Evolutionary conservation across 257 asterid species (phyloP).

Genomic region (Misopates orontium): DNA sequence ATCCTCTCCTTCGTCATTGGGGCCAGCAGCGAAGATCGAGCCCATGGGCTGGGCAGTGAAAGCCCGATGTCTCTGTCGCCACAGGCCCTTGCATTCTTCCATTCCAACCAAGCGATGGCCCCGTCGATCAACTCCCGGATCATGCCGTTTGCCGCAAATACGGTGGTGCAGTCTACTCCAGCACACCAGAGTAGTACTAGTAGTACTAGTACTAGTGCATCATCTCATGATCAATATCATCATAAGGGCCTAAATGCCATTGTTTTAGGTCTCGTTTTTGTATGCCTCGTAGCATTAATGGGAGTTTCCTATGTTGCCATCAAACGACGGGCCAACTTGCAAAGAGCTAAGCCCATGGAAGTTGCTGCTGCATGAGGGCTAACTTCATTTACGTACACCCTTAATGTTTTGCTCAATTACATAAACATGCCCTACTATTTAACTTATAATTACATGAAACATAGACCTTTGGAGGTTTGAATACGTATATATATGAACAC

Average conservation of each 20-base stretch:
- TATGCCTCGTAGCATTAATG: constrained; percentile 34
- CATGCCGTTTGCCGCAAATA: constrained; percentile 45
- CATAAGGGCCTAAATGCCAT: constrained; percentile 33
- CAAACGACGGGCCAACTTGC: constrained; percentile 34
- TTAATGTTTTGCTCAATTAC: no score
- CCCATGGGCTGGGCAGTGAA: constrained; percentile 38
- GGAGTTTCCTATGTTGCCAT: constrained; percentile 38
- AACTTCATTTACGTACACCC: no score
- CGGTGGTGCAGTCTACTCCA: constrained; percentile 37
- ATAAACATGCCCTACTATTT: background rate
- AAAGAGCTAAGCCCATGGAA: constrained; percentile 18
- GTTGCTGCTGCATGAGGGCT: no score
- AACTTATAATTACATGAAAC: no score
- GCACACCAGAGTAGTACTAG: constrained; percentile 35
- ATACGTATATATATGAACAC: no score
- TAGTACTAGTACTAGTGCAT: background rate
- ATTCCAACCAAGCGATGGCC: constrained; percentile 34
- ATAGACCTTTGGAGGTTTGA: no score
- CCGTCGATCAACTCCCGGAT: constrained; percentile 11
- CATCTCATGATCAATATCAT: background rate
- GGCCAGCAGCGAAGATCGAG: constrained; percentile 36
- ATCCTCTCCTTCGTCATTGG: constrained; percentile 25
- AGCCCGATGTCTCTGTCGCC: constrained; percentile 39
- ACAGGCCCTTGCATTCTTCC: constrained; percentile 42
- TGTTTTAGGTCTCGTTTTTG: constrained; percentile 31